Evolutionary conservation across 768 basidiomycete species (phyloP).

Genomic region (Suillus plorans): DNA sequence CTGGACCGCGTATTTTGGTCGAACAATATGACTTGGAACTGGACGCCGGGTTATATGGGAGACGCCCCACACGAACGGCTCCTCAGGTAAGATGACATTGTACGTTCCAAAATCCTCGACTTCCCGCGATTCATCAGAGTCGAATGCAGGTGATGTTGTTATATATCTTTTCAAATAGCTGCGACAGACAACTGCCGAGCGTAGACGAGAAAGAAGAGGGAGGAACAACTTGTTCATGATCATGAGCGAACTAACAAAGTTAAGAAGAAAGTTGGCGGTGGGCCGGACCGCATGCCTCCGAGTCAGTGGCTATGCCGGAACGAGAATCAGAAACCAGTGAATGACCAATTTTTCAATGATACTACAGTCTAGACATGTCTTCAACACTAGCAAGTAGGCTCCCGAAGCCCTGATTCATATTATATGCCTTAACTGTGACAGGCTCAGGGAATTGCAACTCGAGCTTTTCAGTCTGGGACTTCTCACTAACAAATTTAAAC

Average conservation of each 20-base stretch:
- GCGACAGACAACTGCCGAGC: neutral
- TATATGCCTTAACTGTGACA: neutral
- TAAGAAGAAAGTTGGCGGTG: neutral
- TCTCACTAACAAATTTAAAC: too few relatives aligned
- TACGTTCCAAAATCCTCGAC: slow-evolving; percentile 49
- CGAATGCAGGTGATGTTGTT: neutral
- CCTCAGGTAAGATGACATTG: slow-evolving; percentile 60
- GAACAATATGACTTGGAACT: slow-evolving; percentile 56
- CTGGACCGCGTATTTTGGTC: slow-evolving; percentile 50
- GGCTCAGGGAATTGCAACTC: neutral
- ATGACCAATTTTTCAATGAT: too few relatives aligned
- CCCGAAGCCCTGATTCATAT: neutral
- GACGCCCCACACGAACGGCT: slow-evolving; percentile 65
- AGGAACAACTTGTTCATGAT: neutral
- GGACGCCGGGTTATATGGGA: slow-evolving; percentile 54
- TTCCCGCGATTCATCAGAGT: slow-evolving; percentile 4
- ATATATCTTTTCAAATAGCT: neutral
- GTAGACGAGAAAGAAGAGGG: slow-evolving; percentile 1
- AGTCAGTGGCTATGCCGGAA: too few relatives aligned
- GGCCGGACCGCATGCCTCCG: neutral
- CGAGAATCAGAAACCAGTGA: too few relatives aligned
- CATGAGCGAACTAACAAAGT: neutral
- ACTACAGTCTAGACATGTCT: neutral
- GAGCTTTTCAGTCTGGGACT: neutral
- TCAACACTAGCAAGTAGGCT: neutral